Evolutionary conservation across 306 rosid genomes (phyloP).

Genomic region (Vigna hirtella): DNA sequence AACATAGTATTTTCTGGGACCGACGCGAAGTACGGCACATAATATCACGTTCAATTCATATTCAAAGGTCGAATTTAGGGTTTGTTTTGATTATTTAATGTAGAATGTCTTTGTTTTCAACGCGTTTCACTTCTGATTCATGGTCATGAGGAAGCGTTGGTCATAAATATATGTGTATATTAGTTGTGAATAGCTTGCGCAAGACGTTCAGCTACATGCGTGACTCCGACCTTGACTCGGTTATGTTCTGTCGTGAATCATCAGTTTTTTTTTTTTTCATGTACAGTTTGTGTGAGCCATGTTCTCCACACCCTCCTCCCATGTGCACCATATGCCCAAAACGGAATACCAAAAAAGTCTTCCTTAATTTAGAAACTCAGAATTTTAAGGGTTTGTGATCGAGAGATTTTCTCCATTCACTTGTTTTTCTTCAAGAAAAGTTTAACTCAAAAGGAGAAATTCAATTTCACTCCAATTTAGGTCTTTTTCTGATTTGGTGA

Average conservation of each 20-base stretch:
- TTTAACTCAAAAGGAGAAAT: too few relatives aligned
- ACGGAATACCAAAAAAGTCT: too few relatives aligned
- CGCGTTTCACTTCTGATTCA: constrained; percentile 40
- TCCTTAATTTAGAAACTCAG: too few relatives aligned
- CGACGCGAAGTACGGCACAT: not conserved
- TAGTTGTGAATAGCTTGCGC: not conserved
- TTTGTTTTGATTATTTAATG: not conserved
- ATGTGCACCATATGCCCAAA: too few relatives aligned
- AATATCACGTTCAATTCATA: constrained; percentile 10
- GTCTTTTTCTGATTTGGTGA: too few relatives aligned
- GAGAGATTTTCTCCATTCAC: too few relatives aligned
- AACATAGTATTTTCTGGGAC: constrained; percentile 32
- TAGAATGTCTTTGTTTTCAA: constrained; percentile 31
- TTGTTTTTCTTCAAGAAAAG: too few relatives aligned
- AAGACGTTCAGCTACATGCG: constrained; percentile 30
- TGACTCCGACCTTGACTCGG: constrained; percentile 39
- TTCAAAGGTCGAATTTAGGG: constrained; percentile 4
- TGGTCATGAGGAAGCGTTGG: not conserved
- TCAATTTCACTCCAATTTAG: too few relatives aligned
- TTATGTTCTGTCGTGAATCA: constrained; percentile 1
- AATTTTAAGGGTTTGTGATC: too few relatives aligned
- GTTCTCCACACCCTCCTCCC: not conserved
- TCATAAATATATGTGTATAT: not conserved
- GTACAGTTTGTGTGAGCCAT: constrained; percentile 17
- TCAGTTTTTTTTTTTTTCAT: not conserved